Base-by-base conservation (phyloP, 2,329 filamentous ascomycete species). In the Phyllosticta capitalensis region DNA sequence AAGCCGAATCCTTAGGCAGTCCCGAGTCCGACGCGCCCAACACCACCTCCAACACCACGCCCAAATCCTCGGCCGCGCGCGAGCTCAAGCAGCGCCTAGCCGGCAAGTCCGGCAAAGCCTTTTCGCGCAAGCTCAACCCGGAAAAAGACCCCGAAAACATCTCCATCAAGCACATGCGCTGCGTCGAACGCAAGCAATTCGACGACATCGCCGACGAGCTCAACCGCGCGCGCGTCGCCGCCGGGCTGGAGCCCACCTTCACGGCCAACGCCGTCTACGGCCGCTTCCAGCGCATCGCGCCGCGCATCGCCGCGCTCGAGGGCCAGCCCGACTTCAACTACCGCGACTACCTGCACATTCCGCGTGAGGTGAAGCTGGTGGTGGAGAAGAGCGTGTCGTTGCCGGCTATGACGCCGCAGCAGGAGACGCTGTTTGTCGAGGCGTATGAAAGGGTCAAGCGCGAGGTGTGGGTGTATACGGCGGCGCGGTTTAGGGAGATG, bases 241-340 rank as follows among this genome's bases (percentile, higher is more conserved):
- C 2, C 62, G 55, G 55, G 2, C n/a, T 19, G 7, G 20, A 21
- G 21, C 55, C 55, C 1, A n/a, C 59, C 26, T 65, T 67, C 54
- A 74, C 71, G 20, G 60, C 64, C 2, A 62, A 67, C 1, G 66
- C 69, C 0, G 68, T 72, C n/a, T 76, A 76, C 63, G 64, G 64
- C 9, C 71, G 72, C 56, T 74, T 70, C 63, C 67, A 72, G 22
- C 68, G 69, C 52, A 70, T 67, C 49, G 63, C 62, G 0, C 66
- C 67, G 4, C 59, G 61, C 1, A 67, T 70, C 28, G 69, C 69
- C 1, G 62, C 61, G 49, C 54, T 58, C 9, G 55, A 62, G 1
- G 69, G 69, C n/a, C 69, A 74, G 26, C 61, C 64, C 3, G 68
- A 66, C 1, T 72, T 74, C 59, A 62, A 70, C 58, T 63, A 67